These are phyloP conservation scores for Coemansia sp. DNA, from an alignment of 192 early-diverging fungal genomes.

Conservation along the genomic window DNA sequence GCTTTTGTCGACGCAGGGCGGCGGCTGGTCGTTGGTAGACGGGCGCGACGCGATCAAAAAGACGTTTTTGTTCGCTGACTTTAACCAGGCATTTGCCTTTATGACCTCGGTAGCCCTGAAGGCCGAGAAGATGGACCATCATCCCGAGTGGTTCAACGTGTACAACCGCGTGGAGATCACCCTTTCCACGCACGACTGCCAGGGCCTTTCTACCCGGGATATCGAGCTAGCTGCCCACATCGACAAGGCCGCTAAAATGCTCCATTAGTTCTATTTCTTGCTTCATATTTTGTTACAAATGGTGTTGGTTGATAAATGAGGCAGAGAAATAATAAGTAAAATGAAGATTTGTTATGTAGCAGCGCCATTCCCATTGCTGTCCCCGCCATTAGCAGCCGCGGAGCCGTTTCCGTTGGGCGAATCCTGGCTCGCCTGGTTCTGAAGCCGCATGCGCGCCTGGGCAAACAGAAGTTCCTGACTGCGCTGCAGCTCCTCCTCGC, in stretches of 20 bases:
- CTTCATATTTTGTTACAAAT: not conserved
- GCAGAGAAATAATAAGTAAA: not conserved
- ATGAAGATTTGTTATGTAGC: not conserved
- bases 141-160: conserved; percentile 96
- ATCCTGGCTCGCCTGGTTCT: conserved; percentile 47
- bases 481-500: conserved; percentile 77
- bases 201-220: conserved; percentile 75
- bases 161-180: conserved; percentile 91
- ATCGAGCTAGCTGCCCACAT: conserved; percentile 72
- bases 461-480: conserved; percentile 89
- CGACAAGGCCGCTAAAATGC: conserved; percentile 33
- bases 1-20: conserved; percentile 12
- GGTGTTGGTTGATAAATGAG: not conserved
- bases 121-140: conserved; percentile 92
- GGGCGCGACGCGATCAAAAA: conserved; percentile 73
- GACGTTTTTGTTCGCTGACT: conserved; percentile 75
- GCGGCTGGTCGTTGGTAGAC: conserved; percentile 61
- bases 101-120: conserved; percentile 87
- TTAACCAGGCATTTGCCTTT: conserved; percentile 88
- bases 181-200: conserved; percentile 86
- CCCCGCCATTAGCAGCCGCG: conserved; percentile 7
- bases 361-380: not conserved
- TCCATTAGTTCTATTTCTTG: no score
- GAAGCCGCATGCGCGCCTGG: conserved; percentile 73
- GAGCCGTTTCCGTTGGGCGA: conserved; percentile 19